These are phyloP conservation scores for Cladosporium sp. DNA, from an alignment of 2,329 filamentous ascomycete species.

Conservation along the genomic window DNA sequence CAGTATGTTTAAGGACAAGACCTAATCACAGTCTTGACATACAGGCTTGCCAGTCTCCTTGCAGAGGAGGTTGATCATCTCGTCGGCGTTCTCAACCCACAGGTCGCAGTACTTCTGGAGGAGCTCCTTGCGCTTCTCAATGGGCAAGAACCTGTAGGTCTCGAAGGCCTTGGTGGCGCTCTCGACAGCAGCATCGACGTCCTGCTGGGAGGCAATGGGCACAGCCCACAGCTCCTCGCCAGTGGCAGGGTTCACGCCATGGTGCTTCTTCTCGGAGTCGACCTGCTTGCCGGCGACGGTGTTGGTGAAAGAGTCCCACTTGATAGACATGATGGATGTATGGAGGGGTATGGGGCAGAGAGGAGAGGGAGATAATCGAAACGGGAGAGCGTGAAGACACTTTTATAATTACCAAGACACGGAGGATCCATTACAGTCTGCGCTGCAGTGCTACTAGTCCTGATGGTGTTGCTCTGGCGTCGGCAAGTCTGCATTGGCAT, in stretches of 20 bases:
- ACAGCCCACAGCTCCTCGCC: slow-evolving; percentile 35
- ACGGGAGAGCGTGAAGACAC: not conserved
- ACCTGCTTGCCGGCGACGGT: slow-evolving; percentile 35
- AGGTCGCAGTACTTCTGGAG: slow-evolving; percentile 32
- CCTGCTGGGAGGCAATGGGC: slow-evolving; percentile 34
- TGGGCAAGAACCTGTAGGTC: slow-evolving; percentile 28
- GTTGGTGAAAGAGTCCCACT: slow-evolving; percentile 37
- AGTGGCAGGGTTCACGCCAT: slow-evolving; percentile 33
- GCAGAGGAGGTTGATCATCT: slow-evolving; percentile 33
- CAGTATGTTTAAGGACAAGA: slow-evolving; percentile 3
- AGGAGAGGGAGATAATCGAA: not conserved
- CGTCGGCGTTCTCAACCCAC: slow-evolving; percentile 29
- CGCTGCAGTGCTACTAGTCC: not conserved
- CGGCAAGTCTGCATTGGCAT: not conserved
- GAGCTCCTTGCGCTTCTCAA: slow-evolving; percentile 35
- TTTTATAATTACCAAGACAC: not conserved
- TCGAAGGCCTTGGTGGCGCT: slow-evolving; percentile 35
- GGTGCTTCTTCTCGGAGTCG: slow-evolving; percentile 27
- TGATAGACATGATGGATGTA: slow-evolving; percentile 37
- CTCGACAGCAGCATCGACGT: slow-evolving; percentile 36
- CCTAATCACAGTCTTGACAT: slow-evolving; percentile 10
- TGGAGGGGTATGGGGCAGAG: not conserved
- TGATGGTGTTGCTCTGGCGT: not conserved
- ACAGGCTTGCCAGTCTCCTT: slow-evolving; percentile 39
- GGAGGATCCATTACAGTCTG: not conserved